Evolutionary conservation across 2,329 filamentous ascomycete genomes (phyloP).

Genomic region (Coleophoma cylindrospora): DNA sequence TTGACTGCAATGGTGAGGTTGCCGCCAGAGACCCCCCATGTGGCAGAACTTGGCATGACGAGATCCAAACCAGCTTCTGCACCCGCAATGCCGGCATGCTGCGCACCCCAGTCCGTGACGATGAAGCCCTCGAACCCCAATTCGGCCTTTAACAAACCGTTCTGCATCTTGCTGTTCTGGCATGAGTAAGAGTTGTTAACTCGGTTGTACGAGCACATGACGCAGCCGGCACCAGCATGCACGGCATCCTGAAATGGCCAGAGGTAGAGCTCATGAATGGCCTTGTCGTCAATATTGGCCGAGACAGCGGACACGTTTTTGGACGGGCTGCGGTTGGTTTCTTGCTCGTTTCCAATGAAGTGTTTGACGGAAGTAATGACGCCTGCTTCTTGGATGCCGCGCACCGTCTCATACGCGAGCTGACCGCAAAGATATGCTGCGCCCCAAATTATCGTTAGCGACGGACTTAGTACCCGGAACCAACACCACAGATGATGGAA

Average conservation of each 20-base stretch:
- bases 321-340: conserved; percentile 40
- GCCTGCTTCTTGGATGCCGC: conserved; percentile 17
- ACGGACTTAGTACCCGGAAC: no score
- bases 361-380: conserved; percentile 22
- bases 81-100: conserved; percentile 71
- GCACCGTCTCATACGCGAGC: conserved; percentile 16
- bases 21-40: conserved; percentile 11
- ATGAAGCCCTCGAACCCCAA: conserved; percentile 82
- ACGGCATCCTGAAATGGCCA: conserved; percentile 83
- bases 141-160: conserved; percentile 77
- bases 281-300: conserved; percentile 72
- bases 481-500: not conserved
- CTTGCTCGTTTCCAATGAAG: conserved; percentile 75
- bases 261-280: conserved; percentile 71
- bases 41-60: conserved; percentile 16
- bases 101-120: conserved; percentile 81
- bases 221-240: conserved; percentile 67
- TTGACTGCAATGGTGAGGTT: conserved; percentile 48
- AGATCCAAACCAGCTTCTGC: conserved; percentile 78
- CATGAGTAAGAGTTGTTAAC: conserved; percentile 66
- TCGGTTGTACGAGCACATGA: conserved; percentile 81
- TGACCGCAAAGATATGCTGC: conserved; percentile 57
- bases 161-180: conserved; percentile 73
- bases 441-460: not conserved
- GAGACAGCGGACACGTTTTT: conserved; percentile 39